phyloP scores from a whole-genome alignment of 2,329 filamentous ascomycete genomes.

The Arthrobotrys sphaeroides region DNA sequence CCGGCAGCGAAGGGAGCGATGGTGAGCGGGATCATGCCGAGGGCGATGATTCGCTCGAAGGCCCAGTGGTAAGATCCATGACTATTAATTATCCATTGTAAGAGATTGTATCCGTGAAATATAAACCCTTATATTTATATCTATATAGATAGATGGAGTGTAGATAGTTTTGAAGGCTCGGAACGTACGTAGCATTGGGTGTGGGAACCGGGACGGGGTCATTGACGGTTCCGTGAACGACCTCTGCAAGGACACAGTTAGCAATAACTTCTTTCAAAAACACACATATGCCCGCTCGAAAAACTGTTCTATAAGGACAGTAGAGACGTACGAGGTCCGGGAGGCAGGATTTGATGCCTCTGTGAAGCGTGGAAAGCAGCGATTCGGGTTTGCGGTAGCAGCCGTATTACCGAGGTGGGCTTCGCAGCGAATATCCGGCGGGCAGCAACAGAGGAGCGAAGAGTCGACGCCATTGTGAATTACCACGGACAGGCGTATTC shows the following conservation, averaged over 20 bases:
- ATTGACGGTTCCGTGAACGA: conserved; percentile 69
- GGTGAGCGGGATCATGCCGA: conserved; percentile 83
- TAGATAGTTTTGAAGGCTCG: too few species aligned
- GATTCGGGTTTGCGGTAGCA: conserved; percentile 64
- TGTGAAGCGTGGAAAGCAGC: conserved; percentile 88
- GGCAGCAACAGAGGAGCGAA: conserved; percentile 38
- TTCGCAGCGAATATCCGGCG: conserved; percentile 37
- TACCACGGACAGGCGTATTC: not conserved
- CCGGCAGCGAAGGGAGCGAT: conserved; percentile 91
- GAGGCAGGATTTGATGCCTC: conserved; percentile 79
- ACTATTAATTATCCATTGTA: conserved; percentile 2
- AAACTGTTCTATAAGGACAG: conserved; percentile 69
- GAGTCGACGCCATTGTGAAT: conserved; percentile 38
- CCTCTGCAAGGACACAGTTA: conserved; percentile 19
- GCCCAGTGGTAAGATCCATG: conserved; percentile 99
- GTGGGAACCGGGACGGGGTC: conserved; percentile 80
- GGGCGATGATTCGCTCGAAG: conserved; percentile 83
- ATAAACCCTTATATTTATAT: not conserved
- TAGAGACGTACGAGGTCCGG: conserved; percentile 79
- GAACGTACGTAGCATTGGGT: conserved; percentile 68
- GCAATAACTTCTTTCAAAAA: not conserved
- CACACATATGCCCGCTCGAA: not conserved
- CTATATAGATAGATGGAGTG: not conserved
- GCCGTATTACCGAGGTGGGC: conserved; percentile 53
- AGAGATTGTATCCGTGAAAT: not conserved